Conservation (phyloP, 2,329 filamentous ascomycete genomes). For the Colletotrichum tanaceti region DNA sequence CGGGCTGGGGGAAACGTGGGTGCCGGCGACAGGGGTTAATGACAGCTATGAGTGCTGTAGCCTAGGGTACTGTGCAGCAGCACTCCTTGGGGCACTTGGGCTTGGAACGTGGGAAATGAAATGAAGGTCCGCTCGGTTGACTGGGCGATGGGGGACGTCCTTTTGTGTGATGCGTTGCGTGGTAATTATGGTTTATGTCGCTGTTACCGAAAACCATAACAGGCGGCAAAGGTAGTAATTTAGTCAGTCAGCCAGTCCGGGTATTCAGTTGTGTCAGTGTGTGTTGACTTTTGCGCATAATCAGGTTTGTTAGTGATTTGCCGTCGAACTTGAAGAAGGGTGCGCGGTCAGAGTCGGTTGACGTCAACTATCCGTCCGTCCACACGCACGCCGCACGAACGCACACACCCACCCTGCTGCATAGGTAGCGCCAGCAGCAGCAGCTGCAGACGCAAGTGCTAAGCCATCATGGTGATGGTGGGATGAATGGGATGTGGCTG, state of each 20-base stretch:
- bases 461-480: not conserved
- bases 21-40: constrained; percentile 17
- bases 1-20: constrained; percentile 13
- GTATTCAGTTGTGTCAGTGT: constrained; percentile 5
- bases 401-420: not conserved
- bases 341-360: not conserved
- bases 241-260: too few relatives aligned
- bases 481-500: constrained; percentile 25
- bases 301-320: not conserved
- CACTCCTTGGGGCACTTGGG: not conserved
- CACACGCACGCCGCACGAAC: not conserved
- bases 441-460: not conserved
- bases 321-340: not conserved
- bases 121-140: constrained; percentile 28
- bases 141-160: constrained; percentile 14
- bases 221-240: not conserved
- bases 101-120: constrained; percentile 2
- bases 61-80: not conserved
- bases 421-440: not conserved
- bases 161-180: constrained; percentile 6
- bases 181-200: not conserved
- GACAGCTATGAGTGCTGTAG: not conserved
- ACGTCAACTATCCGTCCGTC: constrained; percentile 8
- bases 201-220: not conserved
- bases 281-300: not conserved